Evolutionary conservation across 75 land plant genomes (phyloP), one percentile per base, ranked within the genome.

Genomic region (Cryptomeria japonica): DNA sequence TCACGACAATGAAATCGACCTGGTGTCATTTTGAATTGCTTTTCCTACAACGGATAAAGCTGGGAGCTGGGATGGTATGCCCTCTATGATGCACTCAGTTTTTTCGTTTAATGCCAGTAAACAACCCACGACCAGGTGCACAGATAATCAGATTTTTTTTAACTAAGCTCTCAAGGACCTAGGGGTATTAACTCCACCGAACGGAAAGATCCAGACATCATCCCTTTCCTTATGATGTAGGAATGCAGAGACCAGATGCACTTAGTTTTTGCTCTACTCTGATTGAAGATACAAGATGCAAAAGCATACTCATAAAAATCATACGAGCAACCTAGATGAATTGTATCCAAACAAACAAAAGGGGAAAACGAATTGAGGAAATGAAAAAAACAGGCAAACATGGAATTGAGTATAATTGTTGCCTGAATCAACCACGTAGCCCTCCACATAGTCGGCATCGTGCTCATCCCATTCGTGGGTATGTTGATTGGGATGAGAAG

Each of bases 371-470:
- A 51, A 10, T 19, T 32, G 79, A 36, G 18, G 5, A 34, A 36
- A 14, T 37, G 18, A 37, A 37, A 78, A 36, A 16, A 15, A 5
- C 19, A 78, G 16, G 39, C 14, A 19, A 37, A 78, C 7, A 36
- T 32, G 14, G 38, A 75, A 78, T 32, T 3, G 28, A 79, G 82
- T 38, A 79, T 5, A 79, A 39, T 39, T 39, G 44, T n/a, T 44
- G 51, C 84, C 84, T 42, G 84, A 42, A n/a, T 82, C 84, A 25
- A 82, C 31, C 51, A 82, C 84, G 12, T 42, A 46, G 49, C 44
- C 84, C 51, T 82, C 84, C 31, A 82, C 31, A 44, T 82, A 82
- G n/a, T 82, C 84, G 47, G 49, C 84, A 12, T 82, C 84, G 47
- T 82, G 46, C 49, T 82, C 51, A 11, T 82, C 84, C 84, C 84